Evolutionary conservation across 192 early-diverging fungal genomes (phyloP).

Genomic region (Coemansia sp.): DNA sequence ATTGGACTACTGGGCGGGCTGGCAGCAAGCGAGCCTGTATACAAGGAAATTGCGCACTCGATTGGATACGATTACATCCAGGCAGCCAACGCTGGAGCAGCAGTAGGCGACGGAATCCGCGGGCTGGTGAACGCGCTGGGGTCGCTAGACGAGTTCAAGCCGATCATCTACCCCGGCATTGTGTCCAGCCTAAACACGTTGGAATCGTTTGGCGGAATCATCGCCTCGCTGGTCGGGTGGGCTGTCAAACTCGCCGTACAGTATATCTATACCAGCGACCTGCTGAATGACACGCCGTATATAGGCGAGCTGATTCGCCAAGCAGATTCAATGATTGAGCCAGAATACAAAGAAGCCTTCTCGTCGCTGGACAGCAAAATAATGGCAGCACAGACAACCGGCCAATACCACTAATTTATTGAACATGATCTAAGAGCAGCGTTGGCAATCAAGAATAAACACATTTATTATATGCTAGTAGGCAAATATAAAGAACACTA

Average conservation of each 20-base stretch:
- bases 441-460: background rate
- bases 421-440: background rate
- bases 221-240: conserved; percentile 27
- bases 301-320: conserved; percentile 44
- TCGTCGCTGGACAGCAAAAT: conserved; percentile 4
- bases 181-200: conserved; percentile 20
- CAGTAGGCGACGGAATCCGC: conserved; percentile 16
- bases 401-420: conserved; percentile 1
- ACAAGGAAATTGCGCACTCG: conserved; percentile 37
- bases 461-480: background rate
- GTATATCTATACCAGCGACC: conserved; percentile 25
- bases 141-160: conserved; percentile 33
- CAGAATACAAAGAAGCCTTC: conserved; percentile 15
- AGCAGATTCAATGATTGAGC: conserved; percentile 19
- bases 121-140: conserved; percentile 14
- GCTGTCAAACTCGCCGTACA: conserved; percentile 16
- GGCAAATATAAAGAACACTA: conserved; percentile 1
- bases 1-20: conserved; percentile 1
- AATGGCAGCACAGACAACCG: background rate
- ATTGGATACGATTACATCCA: conserved; percentile 26
- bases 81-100: conserved; percentile 21
- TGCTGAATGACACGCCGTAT: conserved; percentile 43
- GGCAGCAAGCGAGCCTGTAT: conserved; percentile 13
- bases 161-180: conserved; percentile 26
- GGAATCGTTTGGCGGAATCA: conserved; percentile 24